These are phyloP conservation scores for Nicotiana sylvestris DNA, from an alignment of 257 asterid genomes.

Conservation along the genomic window DNA sequence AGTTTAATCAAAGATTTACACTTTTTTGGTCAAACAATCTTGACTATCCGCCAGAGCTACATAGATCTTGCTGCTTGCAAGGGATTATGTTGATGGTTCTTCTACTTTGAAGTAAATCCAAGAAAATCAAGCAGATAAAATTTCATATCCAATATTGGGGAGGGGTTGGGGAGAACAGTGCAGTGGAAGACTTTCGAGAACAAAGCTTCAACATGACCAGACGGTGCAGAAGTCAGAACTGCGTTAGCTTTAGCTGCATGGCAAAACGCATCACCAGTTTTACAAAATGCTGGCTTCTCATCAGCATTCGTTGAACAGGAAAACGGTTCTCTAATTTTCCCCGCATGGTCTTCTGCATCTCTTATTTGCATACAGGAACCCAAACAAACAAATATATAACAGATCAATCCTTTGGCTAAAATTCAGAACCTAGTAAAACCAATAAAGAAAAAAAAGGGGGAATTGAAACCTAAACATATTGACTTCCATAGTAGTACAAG, in stretches of 20 bases:
- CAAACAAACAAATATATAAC: not conserved
- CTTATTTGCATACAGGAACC: constrained; percentile 12
- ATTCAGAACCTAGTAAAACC: not conserved
- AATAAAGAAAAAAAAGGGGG: not conserved
- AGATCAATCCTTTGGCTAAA: not conserved
- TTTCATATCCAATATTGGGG: too few species aligned
- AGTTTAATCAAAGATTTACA: too few species aligned
- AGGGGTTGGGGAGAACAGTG: too few species aligned
- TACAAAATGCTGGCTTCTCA: not conserved
- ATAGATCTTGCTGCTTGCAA: too few species aligned
- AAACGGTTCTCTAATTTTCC: not conserved
- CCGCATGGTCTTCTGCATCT: not conserved
- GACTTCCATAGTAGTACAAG: constrained; percentile 10
- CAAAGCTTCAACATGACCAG: not conserved
- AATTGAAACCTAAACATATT: not conserved
- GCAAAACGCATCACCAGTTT: not conserved
- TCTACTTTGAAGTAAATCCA: too few species aligned
- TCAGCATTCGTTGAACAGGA: not conserved
- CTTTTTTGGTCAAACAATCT: too few species aligned
- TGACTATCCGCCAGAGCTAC: too few species aligned
- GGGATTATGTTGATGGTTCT: too few species aligned
- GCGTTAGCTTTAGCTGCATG: not conserved
- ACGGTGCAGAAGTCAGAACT: too few species aligned
- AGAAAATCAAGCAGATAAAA: too few species aligned
- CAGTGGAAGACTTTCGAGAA: not conserved